These are phyloP conservation scores for Hanseniaspora clermontiae DNA, from an alignment of 805 yeast genomes.

Conservation along the genomic window DNA sequence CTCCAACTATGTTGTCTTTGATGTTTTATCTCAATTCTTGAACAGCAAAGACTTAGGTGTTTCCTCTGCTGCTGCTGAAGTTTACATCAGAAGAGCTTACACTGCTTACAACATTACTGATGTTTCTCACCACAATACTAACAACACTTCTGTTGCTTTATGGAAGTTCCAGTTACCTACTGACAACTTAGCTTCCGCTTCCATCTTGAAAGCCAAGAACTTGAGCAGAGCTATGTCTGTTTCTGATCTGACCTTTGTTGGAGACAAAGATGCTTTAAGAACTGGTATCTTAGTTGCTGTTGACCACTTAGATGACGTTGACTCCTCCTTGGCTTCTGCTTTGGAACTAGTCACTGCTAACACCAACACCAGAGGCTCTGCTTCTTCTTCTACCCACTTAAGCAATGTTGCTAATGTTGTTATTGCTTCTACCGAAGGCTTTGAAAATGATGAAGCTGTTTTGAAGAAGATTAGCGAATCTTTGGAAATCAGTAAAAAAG, in stretches of 20 bases:
- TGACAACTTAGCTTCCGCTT: conserved; percentile 64
- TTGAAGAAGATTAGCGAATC: conserved; percentile 50
- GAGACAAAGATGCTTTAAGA: conserved; percentile 67
- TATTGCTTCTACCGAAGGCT: conserved; percentile 62
- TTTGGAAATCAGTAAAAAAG: conserved; percentile 55
- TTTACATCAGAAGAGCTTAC: conserved; percentile 90
- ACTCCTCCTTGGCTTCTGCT: conserved; percentile 65
- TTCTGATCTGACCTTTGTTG: conserved; percentile 78
- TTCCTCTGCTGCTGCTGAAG: conserved; percentile 92
- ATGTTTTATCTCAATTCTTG: conserved; percentile 86
- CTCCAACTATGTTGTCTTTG: conserved; percentile 91
- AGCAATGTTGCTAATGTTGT: conserved; percentile 76
- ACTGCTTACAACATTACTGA: conserved; percentile 85
- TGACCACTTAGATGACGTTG: conserved; percentile 76
- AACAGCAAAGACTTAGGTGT: conserved; percentile 74
- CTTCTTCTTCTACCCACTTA: conserved; percentile 37
- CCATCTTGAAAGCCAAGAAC: conserved; percentile 35
- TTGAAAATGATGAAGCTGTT: conserved; percentile 55
- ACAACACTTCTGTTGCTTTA: conserved; percentile 55
- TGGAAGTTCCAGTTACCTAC: conserved; percentile 85
- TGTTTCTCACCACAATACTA: conserved; percentile 46
- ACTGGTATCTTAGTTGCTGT: conserved; percentile 76
- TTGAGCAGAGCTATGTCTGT: conserved; percentile 85
- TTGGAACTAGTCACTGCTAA: conserved; percentile 52
- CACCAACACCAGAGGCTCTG: conserved; percentile 35